phyloP scores from a whole-genome alignment of 2,329 filamentous ascomycete genomes.

The Lithohypha guttulata region DNA sequence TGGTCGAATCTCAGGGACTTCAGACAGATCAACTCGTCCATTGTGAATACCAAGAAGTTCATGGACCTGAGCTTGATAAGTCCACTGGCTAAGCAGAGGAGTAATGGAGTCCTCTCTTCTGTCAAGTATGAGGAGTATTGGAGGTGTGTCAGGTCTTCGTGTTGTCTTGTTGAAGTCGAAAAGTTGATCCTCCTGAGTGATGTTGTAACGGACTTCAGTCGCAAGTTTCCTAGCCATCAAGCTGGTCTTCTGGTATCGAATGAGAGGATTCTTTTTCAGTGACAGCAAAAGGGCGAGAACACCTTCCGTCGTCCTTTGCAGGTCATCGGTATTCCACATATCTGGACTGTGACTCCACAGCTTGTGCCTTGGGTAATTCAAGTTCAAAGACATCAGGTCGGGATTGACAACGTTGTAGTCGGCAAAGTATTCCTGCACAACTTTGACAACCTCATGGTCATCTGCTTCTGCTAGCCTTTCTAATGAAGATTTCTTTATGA shows the following conservation, averaged over 20 bases:
- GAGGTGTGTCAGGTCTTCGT: conserved; percentile 59
- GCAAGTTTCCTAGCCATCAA: conserved; percentile 83
- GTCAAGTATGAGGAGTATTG: conserved; percentile 82
- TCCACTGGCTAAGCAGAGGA: conserved; percentile 92
- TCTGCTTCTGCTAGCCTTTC: conserved; percentile 93
- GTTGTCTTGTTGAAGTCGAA: conserved; percentile 84
- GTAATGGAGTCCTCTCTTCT: conserved; percentile 90
- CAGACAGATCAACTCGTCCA: conserved; percentile 79
- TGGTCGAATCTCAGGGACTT: conserved; percentile 71
- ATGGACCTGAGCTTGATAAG: conserved; percentile 99
- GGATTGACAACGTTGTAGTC: conserved; percentile 94
- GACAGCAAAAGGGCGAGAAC: conserved; percentile 73
- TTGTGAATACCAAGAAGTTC: conserved; percentile 89
- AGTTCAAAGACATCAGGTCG: conserved; percentile 73
- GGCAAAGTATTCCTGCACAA: conserved; percentile 90
- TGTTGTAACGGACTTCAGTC: conserved; percentile 80
- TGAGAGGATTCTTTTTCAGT: conserved; percentile 91
- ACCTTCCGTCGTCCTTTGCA: conserved; percentile 80
- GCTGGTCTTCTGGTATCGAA: conserved; percentile 88
- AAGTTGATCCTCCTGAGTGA: conserved; percentile 89
- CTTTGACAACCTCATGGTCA: conserved; percentile 90
- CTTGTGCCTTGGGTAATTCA: conserved; percentile 60
- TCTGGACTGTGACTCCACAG: conserved; percentile 77
- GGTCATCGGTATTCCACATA: conserved; percentile 77
- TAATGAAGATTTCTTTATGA: conserved; percentile 89